Conservation (phyloP, 805 yeast genomes). For the Wickerhamomyces sydowiorum region DNA sequence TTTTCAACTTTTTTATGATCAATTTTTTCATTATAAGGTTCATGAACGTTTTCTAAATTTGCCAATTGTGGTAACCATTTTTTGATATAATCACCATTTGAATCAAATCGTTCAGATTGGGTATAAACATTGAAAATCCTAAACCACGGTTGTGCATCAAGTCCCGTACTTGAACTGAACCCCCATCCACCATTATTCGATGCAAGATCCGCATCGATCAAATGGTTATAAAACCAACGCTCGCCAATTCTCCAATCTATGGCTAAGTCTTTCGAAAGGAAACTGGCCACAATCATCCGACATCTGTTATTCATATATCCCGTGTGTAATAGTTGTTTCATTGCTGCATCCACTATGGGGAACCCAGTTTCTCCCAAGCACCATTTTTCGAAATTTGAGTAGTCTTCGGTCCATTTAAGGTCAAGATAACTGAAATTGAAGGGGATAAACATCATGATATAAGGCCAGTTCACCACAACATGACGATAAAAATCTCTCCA, state of each 20-base stretch:
- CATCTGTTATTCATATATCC: conserved; percentile 51
- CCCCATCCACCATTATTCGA: conserved; percentile 59
- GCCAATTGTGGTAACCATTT: conserved; percentile 45
- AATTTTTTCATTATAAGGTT: not conserved
- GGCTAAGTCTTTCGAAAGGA: conserved; percentile 41
- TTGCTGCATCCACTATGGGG: conserved; percentile 54
- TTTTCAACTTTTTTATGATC: not conserved
- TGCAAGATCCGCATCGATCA: conserved; percentile 48
- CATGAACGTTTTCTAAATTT: conserved; percentile 4
- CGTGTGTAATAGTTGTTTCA: conserved; percentile 45
- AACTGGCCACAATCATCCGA: conserved; percentile 49
- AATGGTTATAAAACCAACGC: conserved; percentile 39
- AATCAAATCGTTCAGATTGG: conserved; percentile 45
- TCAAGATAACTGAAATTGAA: conserved; percentile 37
- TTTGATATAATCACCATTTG: conserved; percentile 38
- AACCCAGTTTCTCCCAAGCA: conserved; percentile 48
- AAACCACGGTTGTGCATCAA: conserved; percentile 53
- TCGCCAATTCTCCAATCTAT: conserved; percentile 55
- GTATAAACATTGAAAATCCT: conserved; percentile 47
- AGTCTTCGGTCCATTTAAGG: conserved; percentile 38
- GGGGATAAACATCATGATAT: conserved; percentile 43
- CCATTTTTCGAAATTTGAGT: conserved; percentile 41
- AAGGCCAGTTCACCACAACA: conserved; percentile 44
- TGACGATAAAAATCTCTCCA: conserved; percentile 57
- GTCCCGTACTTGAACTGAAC: conserved; percentile 44